These are phyloP conservation scores for Neurospora sp. DNA, from an alignment of 495 filamentous ascomycete species.

Conservation along the genomic window DNA sequence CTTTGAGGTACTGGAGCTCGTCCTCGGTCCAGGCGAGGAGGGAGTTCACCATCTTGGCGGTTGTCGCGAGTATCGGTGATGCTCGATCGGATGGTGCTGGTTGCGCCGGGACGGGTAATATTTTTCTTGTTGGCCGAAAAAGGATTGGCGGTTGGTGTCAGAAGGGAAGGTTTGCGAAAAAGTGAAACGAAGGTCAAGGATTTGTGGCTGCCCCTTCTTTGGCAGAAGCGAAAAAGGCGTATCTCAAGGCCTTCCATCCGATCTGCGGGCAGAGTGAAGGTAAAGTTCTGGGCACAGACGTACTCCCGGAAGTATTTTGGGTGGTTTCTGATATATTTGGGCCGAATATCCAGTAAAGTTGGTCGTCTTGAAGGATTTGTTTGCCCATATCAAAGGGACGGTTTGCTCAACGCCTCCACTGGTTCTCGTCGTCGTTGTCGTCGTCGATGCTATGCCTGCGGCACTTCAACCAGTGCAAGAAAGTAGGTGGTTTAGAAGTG, in stretches of 20 bases:
- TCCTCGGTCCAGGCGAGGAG: constrained; percentile 27
- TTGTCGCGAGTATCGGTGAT: not conserved
- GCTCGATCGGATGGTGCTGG: not conserved
- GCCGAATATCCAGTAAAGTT: not conserved
- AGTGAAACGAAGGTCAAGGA: not conserved
- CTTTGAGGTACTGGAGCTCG: constrained; percentile 33
- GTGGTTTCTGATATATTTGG: not conserved
- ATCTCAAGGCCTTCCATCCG: not conserved
- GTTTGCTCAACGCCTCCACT: not conserved
- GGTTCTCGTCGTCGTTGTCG: not conserved
- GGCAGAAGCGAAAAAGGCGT: not conserved
- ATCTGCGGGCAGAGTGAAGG: not conserved
- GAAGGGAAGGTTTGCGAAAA: not conserved
- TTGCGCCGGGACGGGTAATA: not conserved
- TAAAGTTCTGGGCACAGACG: not conserved
- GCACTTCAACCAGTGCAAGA: not conserved
- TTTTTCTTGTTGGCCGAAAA: not conserved
- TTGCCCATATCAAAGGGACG: not conserved
- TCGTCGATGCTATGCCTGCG: not conserved
- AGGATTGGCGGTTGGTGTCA: not conserved
- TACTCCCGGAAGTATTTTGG: not conserved
- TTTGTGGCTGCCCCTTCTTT: not conserved
- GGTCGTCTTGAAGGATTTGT: not conserved
- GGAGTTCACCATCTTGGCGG: constrained; percentile 17
- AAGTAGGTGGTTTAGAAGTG: not conserved